These are phyloP conservation scores for Komagataella kurtzmanii DNA, from an alignment of 805 yeast genomes.

Conservation along the genomic window DNA sequence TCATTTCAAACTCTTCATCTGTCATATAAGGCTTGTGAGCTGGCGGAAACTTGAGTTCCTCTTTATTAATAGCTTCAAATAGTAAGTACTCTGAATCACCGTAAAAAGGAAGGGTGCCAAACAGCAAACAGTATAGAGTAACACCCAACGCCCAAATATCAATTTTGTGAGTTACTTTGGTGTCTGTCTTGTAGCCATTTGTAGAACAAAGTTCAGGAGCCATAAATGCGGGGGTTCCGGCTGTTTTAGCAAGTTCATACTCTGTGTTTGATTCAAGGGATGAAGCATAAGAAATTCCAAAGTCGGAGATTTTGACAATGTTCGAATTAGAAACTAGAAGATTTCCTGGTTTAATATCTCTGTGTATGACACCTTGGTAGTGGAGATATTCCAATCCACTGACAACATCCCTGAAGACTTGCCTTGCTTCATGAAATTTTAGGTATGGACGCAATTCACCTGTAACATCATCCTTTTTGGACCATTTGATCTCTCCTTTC, in stretches of 20 bases:
- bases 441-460: conserved; percentile 43
- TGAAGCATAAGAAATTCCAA: conserved; percentile 80
- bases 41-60: conserved; percentile 44
- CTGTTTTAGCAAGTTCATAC: conserved; percentile 84
- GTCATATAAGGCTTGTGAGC: conserved; percentile 3
- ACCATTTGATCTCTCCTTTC: conserved; percentile 88
- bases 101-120: conserved; percentile 82
- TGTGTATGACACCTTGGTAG: conserved; percentile 79
- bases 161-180: conserved; percentile 57
- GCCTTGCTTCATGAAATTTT: conserved; percentile 51
- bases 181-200: conserved; percentile 24
- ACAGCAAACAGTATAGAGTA: conserved; percentile 74
- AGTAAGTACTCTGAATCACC: conserved; percentile 79
- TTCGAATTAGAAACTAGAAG: conserved; percentile 57
- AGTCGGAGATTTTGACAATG: conserved; percentile 86
- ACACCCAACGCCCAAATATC: conserved; percentile 98
- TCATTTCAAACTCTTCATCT: conserved; percentile 18
- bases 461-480: conserved; percentile 18
- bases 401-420: conserved; percentile 70
- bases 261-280: conserved; percentile 40
- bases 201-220: conserved; percentile 86
- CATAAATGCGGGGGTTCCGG: conserved; percentile 94
- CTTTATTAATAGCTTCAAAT: conserved; percentile 66
- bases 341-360: conserved; percentile 95
- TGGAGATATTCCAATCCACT: conserved; percentile 86